A percentile compares a stretch with the other conserved stretches of the same genome.
phyloP scores from a whole-genome alignment of 768 basidiomycete species.

The Lactarius quietus region DNA sequence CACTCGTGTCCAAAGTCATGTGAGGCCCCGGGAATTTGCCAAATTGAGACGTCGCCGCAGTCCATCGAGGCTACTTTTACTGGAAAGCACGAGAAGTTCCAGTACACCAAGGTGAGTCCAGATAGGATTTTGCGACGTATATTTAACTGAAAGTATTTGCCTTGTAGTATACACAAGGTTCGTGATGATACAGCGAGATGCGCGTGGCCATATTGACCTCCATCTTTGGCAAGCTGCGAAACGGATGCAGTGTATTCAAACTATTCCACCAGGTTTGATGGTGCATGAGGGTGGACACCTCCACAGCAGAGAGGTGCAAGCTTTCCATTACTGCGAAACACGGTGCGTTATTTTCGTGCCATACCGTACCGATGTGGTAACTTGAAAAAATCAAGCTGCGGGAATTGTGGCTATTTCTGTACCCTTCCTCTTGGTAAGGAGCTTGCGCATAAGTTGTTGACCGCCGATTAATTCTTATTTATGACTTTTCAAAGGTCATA shows the following conservation, averaged over 20 bases:
- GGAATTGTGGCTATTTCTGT: conserved; percentile 56
- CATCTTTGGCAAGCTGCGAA: conserved; percentile 40
- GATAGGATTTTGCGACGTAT: not conserved
- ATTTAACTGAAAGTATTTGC: not conserved
- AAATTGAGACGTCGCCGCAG: conserved; percentile 56
- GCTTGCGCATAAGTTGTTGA: not conserved
- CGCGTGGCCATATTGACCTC: not conserved
- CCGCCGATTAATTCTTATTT: not conserved
- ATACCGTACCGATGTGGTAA: not conserved
- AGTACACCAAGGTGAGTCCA: conserved; percentile 54
- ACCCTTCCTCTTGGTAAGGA: conserved; percentile 49
- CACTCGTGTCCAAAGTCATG: conserved; percentile 48
- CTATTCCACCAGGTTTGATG: conserved; percentile 41
- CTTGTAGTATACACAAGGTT: conserved; percentile 52
- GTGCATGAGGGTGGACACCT: conserved; percentile 47
- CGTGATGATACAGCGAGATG: not conserved
- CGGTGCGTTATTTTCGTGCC: conserved; percentile 33
- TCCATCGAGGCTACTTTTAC: conserved; percentile 61
- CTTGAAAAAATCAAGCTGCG: conserved; percentile 38
- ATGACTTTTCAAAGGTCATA: conserved; percentile 42
- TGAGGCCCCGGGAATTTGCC: conserved; percentile 47
- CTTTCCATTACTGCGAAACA: conserved; percentile 54
- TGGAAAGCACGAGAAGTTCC: conserved; percentile 56
- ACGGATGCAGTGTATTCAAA: conserved; percentile 47
- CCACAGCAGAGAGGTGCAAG: conserved; percentile 43